Evolutionary conservation across 1,139 yeast species (phyloP), one percentile per base, ranked within the genome.

Genomic region (Kurtzmaniella quercitrusa): DNA sequence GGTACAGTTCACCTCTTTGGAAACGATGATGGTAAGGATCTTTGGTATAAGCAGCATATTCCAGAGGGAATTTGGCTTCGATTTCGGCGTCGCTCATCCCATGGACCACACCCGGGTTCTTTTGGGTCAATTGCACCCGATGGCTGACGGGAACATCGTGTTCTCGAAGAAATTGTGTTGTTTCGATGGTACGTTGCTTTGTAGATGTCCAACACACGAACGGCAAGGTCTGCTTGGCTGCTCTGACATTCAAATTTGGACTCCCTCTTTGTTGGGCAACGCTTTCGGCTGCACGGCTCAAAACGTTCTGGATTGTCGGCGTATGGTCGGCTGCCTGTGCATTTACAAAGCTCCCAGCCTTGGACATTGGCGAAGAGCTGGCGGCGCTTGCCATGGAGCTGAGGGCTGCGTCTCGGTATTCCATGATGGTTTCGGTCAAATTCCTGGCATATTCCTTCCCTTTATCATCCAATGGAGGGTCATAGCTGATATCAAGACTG

Each of bases 21-120:
- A 81, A 93, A 47, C 98, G 74, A 61, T 86, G 93, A 62, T 93
- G 97, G 59, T 93, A 94, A 2, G 96, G 96, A 60, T 91, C 97
- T 48, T 72, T 68, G 44, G 67, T 48, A 57, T 81, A 87, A 54
- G 78, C 82, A 46, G 70, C 74, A 57, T 75, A 86, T 53, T 90
- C 97, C 2, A 70, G 75, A 0, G 96, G 95, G 57, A 69, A 88
- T 51, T 71, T 67, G 38, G 63, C 58, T 49, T 70, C 63, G 47
- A 91, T 75, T 56, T 87, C 84, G 14, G 73, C 81, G 25, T 73
- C 79, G 0, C 77, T 60, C 66, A 89, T 64, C 31, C 81, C 82
- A 19, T 89, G 95, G 12, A 84, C 85, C 9, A 80, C 81, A n/a
- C 98, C 98, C 0, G 96, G 96, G 56, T 91, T 89, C 57, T 88